Base-by-base conservation (phyloP, 2,329 filamentous ascomycete genomes). In the Pseudogymnoascus sp. region DNA sequence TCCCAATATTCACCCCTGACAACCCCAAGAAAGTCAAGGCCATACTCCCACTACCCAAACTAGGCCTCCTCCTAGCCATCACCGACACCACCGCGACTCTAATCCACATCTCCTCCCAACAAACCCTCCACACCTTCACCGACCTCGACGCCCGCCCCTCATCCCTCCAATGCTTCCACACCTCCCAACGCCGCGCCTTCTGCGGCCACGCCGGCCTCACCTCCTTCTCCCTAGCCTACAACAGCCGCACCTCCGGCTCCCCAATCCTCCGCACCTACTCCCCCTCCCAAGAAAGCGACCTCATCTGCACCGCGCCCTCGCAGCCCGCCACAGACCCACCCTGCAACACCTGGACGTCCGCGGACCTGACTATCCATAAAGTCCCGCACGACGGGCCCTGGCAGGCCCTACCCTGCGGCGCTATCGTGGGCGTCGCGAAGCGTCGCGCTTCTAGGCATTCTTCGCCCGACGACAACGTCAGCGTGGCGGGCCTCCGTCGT, bases 231-330 rank as follows among this genome's bases (percentile, higher is more conserved):
- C 74, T 91, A 21, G 83, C 82, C 11, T 91, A 90, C 70, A 80
- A 80, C 2, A 3, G 2, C 8, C 59, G 59, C 38, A 82, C 85
- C 19, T 83, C 82, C 0, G 81, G 83, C 10, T 81, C 87, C 59
- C 84, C 87, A 63, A 78, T 90, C 19, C 76, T 91, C 66, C 85
- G 89, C 62, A 87, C 81, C 0, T 89, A 86, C 69, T 76, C 80
- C 0, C 81, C 85, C 0, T 74, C 79, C 8, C 75, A 79, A 31
- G 81, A 83, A 10, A 79, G 74, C 37, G 82, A 79, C 69, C 79
- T 76, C 61, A 83, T 90, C 10, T 86, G 82, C 70, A 81, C 87
- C 61, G 79, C 80, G 50, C 77, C 80, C 64, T 76, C 76, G 1
- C 70, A 69, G 2, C 75, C 74, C 0, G 73, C 76, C 1, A 74